Percentiles rank a stretch among this genome's conserved stretches.
phyloP scores from a whole-genome alignment of 352 stramenopile species.

The Phytopythium boreale region DNA sequence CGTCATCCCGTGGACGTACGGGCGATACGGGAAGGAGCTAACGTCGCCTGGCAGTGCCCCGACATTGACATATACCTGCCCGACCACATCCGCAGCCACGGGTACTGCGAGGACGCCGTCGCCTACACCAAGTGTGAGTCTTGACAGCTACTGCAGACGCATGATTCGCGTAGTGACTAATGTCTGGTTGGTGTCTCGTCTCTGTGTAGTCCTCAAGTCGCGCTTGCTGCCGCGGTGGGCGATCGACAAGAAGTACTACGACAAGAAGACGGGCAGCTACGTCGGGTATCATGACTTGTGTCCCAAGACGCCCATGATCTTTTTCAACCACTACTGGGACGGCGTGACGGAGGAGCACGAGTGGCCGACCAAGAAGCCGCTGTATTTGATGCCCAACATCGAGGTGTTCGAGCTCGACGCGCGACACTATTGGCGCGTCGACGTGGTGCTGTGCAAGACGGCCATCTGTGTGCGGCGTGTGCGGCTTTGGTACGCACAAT shows the following conservation, averaged over 20 bases:
- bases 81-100: conserved; percentile 33
- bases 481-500: conserved; percentile 44
- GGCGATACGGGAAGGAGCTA: conserved; percentile 1
- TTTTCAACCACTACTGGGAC: conserved; percentile 53
- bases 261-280: conserved; percentile 32
- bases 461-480: conserved; percentile 42
- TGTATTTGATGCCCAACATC: conserved; percentile 41
- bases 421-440: conserved; percentile 42
- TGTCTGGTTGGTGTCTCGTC: too few relatives aligned
- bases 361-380: conserved; percentile 27
- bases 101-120: conserved; percentile 71
- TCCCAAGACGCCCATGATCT: conserved; percentile 37
- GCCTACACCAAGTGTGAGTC: conserved; percentile 66
- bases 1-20: conserved; percentile 4
- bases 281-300: conserved; percentile 53
- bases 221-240: conserved; percentile 42
- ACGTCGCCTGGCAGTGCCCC: conserved; percentile 30
- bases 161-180: background rate
- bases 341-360: conserved; percentile 23
- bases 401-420: conserved; percentile 61
- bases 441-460: conserved; percentile 61
- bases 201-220: conserved; percentile 26
- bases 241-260: conserved; percentile 36
- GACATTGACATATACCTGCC: conserved; percentile 72
- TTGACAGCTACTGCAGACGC: too few relatives aligned